These are phyloP conservation scores for Aspergillus hancockii DNA, from an alignment of 495 filamentous ascomycete species.

Conservation along the genomic window DNA sequence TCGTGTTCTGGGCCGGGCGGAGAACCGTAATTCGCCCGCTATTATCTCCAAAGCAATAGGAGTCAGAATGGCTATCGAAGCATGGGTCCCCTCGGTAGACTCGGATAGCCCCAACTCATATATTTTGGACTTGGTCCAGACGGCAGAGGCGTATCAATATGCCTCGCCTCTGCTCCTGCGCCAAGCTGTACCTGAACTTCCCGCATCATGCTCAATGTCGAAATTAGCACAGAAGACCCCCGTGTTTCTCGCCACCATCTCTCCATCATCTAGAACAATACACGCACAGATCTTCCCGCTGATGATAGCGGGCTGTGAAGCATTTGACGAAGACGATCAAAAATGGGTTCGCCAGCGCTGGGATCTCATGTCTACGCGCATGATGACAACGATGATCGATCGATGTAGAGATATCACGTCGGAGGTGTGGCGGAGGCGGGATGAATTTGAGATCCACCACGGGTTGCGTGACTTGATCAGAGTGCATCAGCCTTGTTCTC, in stretches of 20 bases:
- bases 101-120: neutral
- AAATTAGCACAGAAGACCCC: slow-evolving; percentile 1
- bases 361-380: neutral
- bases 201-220: neutral
- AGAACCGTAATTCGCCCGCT: neutral
- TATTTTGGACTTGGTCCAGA: neutral
- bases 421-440: neutral
- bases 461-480: neutral
- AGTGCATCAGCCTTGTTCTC: neutral
- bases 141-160: neutral
- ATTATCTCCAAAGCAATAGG: neutral
- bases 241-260: neutral
- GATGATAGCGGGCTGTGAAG: neutral
- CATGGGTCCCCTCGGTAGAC: neutral
- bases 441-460: neutral
- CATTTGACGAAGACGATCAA: neutral
- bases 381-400: neutral
- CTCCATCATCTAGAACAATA: neutral
- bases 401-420: neutral
- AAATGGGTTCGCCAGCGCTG: neutral
- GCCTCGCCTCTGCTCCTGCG: neutral
- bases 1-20: neutral
- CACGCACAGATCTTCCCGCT: neutral
- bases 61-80: neutral
- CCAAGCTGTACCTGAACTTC: neutral